Evolutionary conservation across 2,329 filamentous ascomycete species (phyloP), one percentile per base, ranked within the genome.

Genomic region (Fusarium piperis): DNA sequence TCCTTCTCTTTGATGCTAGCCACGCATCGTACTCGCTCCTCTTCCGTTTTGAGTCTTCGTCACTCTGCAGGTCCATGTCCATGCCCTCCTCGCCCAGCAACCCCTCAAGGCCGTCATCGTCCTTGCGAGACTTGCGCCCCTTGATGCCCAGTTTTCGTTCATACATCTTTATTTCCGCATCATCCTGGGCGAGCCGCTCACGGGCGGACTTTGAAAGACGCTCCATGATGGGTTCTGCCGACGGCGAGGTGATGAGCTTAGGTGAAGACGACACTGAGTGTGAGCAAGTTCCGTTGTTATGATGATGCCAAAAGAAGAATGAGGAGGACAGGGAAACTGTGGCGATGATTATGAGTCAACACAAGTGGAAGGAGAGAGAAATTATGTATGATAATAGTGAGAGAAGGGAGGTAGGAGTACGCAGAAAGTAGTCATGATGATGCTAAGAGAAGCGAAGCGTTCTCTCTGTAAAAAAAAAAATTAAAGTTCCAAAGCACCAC

Each of bases 111-210:
- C 94, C 95, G 77, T 98, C 39, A 15, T 44, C 95, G 8, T 97
- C 93, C 20, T 90, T 88, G 74, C 95, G 94, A 0, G 90, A 91
- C 77, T 94, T 97, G 67, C 92, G 92, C 26, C 90, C 89, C 78
- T 91, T 91, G 35, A 98, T 87, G 0, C 96, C 95, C 4, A 99
- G 84, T 77, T 93, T 97, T 80, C 92, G 94, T 83, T 99, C 96
- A 33, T 98, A 84, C 3, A 91, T 91, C 20, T 92, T 91, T 74
- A 99, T 98, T 74, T 97, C 94, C 3, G 91, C 93, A 77, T 98
- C 94, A 65, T 99, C 95, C 68, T 93, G 86, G 1, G 89, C 91
- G 6, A 98, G 83, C 73, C 87, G 77, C 87, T 89, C n/a, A 90
- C 78, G 20, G 71, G 71, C 59, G 2, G 66, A 59, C 33, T 69